These are phyloP conservation scores for Chaetomiaceae sp. DNA, from an alignment of 2,329 filamentous ascomycete genomes.

Conservation along the genomic window DNA sequence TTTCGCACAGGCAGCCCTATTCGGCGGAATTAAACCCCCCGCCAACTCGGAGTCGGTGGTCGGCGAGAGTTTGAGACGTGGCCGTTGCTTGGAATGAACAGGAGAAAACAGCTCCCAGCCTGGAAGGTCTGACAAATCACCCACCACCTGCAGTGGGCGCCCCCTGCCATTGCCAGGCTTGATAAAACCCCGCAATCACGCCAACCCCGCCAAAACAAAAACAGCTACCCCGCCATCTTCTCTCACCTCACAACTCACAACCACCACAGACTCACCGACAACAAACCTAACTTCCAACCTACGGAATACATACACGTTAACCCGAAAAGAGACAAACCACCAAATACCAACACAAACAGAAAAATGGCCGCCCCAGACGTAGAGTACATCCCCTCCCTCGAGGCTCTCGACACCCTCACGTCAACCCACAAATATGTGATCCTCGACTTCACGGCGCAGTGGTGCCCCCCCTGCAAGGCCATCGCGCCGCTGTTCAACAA, in stretches of 20 bases:
- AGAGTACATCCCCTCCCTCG: conserved; percentile 8
- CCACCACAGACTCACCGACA: neutral
- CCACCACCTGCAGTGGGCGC: too few species aligned
- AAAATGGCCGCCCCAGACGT: conserved; percentile 20
- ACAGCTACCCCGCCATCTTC: neutral
- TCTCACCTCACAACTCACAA: neutral
- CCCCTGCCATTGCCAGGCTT: too few species aligned
- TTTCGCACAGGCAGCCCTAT: too few species aligned
- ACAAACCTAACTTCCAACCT: too few species aligned
- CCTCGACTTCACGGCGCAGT: conserved; percentile 48
- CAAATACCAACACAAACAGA: neutral
- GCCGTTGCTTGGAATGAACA: too few species aligned
- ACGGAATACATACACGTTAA: neutral
- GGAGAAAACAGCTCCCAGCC: too few species aligned
- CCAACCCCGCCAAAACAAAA: neutral
- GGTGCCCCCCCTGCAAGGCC: conserved; percentile 47
- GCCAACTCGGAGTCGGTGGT: too few species aligned
- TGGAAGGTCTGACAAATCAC: neutral
- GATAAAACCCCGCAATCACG: neutral
- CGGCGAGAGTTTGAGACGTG: too few species aligned
- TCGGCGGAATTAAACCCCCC: too few species aligned
- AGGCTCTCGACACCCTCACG: conserved; percentile 37
- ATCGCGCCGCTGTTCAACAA: conserved; percentile 43
- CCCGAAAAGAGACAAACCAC: neutral
- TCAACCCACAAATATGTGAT: conserved; percentile 38